phyloP scores from a whole-genome alignment of 345 rosid genomes.

The Isatis tinctoria region DNA sequence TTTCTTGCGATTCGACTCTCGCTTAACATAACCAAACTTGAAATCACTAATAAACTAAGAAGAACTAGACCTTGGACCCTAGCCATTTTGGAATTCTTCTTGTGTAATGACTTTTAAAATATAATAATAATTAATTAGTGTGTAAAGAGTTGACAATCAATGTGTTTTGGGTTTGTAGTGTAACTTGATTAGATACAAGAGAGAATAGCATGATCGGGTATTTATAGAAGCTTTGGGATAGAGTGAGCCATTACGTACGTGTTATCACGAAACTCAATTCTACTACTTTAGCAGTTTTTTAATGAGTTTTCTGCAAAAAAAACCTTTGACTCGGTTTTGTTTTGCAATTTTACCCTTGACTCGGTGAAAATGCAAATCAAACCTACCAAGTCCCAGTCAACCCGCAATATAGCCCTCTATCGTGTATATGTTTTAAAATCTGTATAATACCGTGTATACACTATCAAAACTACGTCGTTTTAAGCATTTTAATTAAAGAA shows the following conservation, averaged over 20 bases:
- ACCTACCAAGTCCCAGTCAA: no score
- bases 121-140: not conserved
- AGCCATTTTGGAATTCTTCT: slow-evolving; percentile 16
- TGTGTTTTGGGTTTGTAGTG: not conserved
- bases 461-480: no score
- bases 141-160: not conserved
- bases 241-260: slow-evolving; percentile 25
- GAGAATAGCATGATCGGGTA: slow-evolving; percentile 12
- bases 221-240: slow-evolving; percentile 24
- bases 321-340: no score
- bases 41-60: slow-evolving; percentile 20
- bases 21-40: slow-evolving; percentile 25
- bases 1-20: slow-evolving; percentile 39
- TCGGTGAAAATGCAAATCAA: no score
- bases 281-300: not conserved
- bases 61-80: slow-evolving; percentile 18
- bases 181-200: not conserved
- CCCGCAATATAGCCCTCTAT: no score
- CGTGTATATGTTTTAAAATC: no score
- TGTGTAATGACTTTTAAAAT: not conserved
- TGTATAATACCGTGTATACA: no score
- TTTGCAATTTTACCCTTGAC: no score
- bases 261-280: slow-evolving; percentile 6
- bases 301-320: no score
- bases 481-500: no score